Evolutionary conservation across 805 yeast genomes (phyloP).

Genomic region (Torulaspora indica): DNA sequence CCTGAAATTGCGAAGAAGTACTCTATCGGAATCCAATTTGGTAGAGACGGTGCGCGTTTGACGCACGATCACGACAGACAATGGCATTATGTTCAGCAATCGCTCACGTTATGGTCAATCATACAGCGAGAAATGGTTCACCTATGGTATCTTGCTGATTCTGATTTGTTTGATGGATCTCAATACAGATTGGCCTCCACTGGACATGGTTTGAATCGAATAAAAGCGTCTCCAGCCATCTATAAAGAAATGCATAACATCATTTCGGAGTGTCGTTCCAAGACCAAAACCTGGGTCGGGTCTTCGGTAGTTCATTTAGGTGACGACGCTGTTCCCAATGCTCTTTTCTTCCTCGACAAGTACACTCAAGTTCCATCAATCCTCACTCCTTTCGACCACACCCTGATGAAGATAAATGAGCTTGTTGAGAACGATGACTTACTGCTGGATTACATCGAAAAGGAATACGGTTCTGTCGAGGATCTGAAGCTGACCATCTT

Average conservation of each 20-base stretch:
- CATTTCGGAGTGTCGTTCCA: constrained; percentile 57
- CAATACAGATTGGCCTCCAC: constrained; percentile 61
- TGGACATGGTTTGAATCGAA: constrained; percentile 77
- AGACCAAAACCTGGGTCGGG: constrained; percentile 70
- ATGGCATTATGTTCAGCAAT: constrained; percentile 69
- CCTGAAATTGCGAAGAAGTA: constrained; percentile 41
- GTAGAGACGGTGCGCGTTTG: constrained; percentile 63
- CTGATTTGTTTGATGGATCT: constrained; percentile 55
- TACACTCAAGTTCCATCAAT: constrained; percentile 77
- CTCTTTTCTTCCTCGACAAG: constrained; percentile 71
- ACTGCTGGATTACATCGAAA: constrained; percentile 47
- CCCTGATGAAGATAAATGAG: constrained; percentile 51
- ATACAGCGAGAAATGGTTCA: constrained; percentile 74
- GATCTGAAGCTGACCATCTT: constrained; percentile 46
- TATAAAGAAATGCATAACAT: constrained; percentile 67
- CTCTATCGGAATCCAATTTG: constrained; percentile 60
- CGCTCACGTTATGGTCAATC: constrained; percentile 68
- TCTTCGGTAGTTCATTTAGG: constrained; percentile 77
- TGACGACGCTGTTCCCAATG: constrained; percentile 81
- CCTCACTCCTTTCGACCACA: constrained; percentile 64
- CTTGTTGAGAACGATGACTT: constrained; percentile 46
- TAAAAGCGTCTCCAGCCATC: constrained; percentile 67
- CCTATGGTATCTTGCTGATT: constrained; percentile 73
- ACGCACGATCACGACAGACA: constrained; percentile 72
- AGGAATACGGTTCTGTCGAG: constrained; percentile 53